phyloP scores from a whole-genome alignment of 192 early-diverging fungal genomes.

The Podila clonocystis region DNA sequence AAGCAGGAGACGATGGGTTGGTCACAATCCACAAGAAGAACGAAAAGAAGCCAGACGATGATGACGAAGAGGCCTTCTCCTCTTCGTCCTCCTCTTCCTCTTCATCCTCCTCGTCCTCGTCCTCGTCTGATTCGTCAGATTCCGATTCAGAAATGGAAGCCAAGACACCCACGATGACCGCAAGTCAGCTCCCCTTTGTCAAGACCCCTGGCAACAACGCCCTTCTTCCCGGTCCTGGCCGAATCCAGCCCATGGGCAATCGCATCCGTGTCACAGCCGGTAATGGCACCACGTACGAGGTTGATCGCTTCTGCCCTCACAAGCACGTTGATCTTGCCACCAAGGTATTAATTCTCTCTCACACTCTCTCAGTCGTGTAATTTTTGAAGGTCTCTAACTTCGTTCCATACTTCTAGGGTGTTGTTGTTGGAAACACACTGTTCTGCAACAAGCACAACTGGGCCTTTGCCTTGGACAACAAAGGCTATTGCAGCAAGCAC shows the following conservation, averaged over 20 bases:
- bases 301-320: constrained; percentile 67
- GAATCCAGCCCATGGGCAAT: constrained; percentile 49
- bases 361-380: neutral
- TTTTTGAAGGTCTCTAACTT: neutral
- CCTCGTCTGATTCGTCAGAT: constrained; percentile 23
- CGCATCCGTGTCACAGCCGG: constrained; percentile 56
- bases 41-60: constrained; percentile 5
- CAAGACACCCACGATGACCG: constrained; percentile 7
- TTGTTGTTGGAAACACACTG: constrained; percentile 60
- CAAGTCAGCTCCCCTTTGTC: constrained; percentile 5
- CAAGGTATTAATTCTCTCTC: constrained; percentile 22
- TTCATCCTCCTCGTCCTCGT: constrained; percentile 19
- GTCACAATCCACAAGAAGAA: constrained; percentile 23
- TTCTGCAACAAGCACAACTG: constrained; percentile 63
- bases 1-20: constrained; percentile 9
- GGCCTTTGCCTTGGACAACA: constrained; percentile 50
- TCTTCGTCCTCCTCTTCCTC: constrained; percentile 28
- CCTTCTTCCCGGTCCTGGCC: constrained; percentile 26
- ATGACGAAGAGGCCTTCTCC: constrained; percentile 11
- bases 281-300: constrained; percentile 59
- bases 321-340: constrained; percentile 54
- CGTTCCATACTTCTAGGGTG: constrained; percentile 41
- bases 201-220: constrained; percentile 25
- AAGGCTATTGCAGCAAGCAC: constrained; percentile 49
- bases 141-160: constrained; percentile 31